These are phyloP conservation scores for Cenchrus fungigraminus DNA, from an alignment of 176 grass and related monocot genomes.

Conservation along the genomic window DNA sequence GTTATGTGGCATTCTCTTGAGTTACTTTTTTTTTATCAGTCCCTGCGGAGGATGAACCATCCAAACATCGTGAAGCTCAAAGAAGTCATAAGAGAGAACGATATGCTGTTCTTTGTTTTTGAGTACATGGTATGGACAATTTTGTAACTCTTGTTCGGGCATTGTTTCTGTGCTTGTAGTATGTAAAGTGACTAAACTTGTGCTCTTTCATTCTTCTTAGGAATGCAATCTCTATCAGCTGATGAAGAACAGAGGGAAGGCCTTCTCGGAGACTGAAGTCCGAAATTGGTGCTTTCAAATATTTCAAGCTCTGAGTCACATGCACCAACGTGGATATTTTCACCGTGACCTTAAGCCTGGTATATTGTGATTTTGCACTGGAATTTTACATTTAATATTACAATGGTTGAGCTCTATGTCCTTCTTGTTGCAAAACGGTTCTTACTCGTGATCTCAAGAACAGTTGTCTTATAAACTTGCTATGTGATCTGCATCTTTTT, in stretches of 20 bases:
- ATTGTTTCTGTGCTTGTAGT: background rate
- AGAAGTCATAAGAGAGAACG: conserved; percentile 97
- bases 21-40: conserved; percentile 52
- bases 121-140: conserved; percentile 90
- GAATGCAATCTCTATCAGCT: conserved; percentile 98
- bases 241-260: conserved; percentile 87
- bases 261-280: conserved; percentile 83
- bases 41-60: conserved; percentile 93
- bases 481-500: background rate
- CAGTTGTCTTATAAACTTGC: background rate
- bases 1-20: conserved; percentile 23
- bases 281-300: conserved; percentile 98
- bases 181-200: conserved; percentile 15
- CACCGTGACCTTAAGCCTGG: conserved; percentile 99
- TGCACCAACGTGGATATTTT: conserved; percentile 98
- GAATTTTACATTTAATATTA: background rate
- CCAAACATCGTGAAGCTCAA: conserved; percentile 98
- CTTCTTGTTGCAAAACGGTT: background rate
- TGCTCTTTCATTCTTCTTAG: conserved; percentile 39
- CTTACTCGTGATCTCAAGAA: background rate
- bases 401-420: background rate
- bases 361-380: conserved; percentile 44
- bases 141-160: conserved; percentile 8
- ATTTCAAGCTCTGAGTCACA: conserved; percentile 95
- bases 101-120: conserved; percentile 91